Evolutionary conservation across 2,329 filamentous ascomycete genomes (phyloP).

Genomic region (Fusarium illudens): DNA sequence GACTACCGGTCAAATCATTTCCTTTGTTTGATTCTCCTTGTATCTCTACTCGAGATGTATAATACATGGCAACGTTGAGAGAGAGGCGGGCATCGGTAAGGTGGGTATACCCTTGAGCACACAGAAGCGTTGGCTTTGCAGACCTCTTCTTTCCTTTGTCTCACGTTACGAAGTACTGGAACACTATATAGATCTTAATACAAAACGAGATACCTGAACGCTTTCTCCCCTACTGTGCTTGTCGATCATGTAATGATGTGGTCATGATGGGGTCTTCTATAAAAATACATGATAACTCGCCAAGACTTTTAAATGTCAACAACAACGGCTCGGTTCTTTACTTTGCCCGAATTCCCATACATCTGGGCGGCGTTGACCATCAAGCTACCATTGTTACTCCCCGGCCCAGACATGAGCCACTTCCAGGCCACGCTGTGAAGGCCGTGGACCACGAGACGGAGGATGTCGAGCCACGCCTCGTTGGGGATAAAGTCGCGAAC

Average conservation of each 20-base stretch:
- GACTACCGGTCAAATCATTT: background rate
- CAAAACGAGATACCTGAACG: background rate
- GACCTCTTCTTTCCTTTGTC: constrained; percentile 26
- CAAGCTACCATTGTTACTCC: constrained; percentile 58
- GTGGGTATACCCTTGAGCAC: constrained; percentile 14
- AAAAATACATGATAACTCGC: background rate
- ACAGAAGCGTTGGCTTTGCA: background rate
- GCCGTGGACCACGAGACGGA: constrained; percentile 56
- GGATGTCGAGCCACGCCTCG: constrained; percentile 56
- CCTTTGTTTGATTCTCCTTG: background rate
- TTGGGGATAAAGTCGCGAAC: constrained; percentile 59
- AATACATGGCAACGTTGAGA: background rate
- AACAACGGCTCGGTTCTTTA: constrained; percentile 52
- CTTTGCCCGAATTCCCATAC: constrained; percentile 60
- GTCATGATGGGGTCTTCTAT: background rate
- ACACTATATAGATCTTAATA: constrained; percentile 16
- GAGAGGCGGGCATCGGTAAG: background rate
- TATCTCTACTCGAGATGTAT: background rate
- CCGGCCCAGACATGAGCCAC: constrained; percentile 64
- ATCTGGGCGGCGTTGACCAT: constrained; percentile 68
- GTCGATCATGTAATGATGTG: background rate
- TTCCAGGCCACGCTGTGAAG: constrained; percentile 61
- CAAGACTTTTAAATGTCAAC: constrained; percentile 44
- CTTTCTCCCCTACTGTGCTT: background rate
- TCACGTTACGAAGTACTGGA: constrained; percentile 4